Evolutionary conservation across 2,329 filamentous ascomycete genomes (phyloP), one percentile per base, ranked within the genome.

Genomic region (Nemania sp.): DNA sequence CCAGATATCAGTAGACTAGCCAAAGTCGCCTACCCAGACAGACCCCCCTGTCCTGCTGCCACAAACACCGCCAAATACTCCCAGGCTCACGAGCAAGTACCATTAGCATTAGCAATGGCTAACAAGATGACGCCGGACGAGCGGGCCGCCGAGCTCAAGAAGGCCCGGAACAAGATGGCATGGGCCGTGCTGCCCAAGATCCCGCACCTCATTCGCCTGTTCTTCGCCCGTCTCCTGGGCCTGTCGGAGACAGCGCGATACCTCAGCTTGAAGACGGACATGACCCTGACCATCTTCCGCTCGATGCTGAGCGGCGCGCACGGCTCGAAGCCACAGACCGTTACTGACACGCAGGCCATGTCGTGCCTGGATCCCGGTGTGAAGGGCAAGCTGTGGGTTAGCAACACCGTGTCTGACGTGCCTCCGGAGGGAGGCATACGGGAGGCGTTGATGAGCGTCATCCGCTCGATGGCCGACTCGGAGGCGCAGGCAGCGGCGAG

Each of bases 321-420:
- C 15, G 80, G 82, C 2, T 78, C 80, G 1, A 81, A 80, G 18
- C 83, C 84, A 0, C 77, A 73, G 11, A 83, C 88, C 27, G 80
- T 97, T 26, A 82, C 86, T 0, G 85, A 88, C 68, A 80, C 87
- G 6, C 95, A 98, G 79, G 74, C 74, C 41, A 72, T 77, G 69
- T 76, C 77, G 10, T 65, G 75, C 3, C 64, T 64, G 26, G 78
- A 79, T 29, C 74, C 76, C 1, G 77, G 77, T n/a, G 72, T 97
- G 76, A 94, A 93, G 77, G 93, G 93, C 3, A 88, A 87, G 52
- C 89, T 96, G 71, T 98, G 94, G 94, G 85, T 97, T 26, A 90
- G 90, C 74, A 91, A 88, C 62, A 90, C 92, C 49, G 87, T 86
- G 0, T 82, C 93, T 18, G 87, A 88, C 0, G 81, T 82, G 2